A percentile compares a stretch with the other conserved stretches of the same genome.
Evolutionary conservation across 176 grass and related monocot species (phyloP).

Genomic region (Microstegium vimineum): DNA sequence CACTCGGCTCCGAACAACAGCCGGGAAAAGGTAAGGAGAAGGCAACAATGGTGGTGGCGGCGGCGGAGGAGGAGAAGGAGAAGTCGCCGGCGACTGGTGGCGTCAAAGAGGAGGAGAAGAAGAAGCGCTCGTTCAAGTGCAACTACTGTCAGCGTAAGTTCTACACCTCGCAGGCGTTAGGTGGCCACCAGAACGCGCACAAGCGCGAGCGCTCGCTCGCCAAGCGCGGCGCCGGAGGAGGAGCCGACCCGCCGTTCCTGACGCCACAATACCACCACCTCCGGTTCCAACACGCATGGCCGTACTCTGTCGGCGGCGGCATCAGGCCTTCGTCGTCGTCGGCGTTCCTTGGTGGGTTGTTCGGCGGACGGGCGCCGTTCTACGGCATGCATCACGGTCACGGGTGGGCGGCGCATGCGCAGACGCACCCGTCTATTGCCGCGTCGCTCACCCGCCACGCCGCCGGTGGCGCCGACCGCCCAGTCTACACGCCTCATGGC

Average conservation of each 20-base stretch:
- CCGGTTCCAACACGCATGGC: constrained; percentile 22
- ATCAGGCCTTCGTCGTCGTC: background rate
- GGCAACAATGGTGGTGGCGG: background rate
- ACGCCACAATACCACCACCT: constrained; percentile 30
- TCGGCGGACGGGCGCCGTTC: background rate
- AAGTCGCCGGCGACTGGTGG: background rate
- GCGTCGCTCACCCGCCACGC: background rate
- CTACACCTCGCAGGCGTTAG: constrained; percentile 86
- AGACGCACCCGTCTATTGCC: background rate
- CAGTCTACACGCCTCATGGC: background rate
- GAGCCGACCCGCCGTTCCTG: background rate
- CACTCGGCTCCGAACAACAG: too few relatives aligned
- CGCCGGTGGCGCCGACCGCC: background rate
- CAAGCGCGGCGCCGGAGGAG: constrained; percentile 41
- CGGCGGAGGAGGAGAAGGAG: background rate
- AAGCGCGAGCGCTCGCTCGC: constrained; percentile 71
- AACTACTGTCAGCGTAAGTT: constrained; percentile 89
- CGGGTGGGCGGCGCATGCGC: constrained; percentile 11
- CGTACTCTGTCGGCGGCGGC: background rate
- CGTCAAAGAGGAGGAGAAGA: too few relatives aligned
- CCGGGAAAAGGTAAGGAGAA: constrained; percentile 15
- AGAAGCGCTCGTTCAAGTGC: constrained; percentile 65
- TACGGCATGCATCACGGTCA: constrained; percentile 29
- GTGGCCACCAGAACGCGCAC: constrained; percentile 93
- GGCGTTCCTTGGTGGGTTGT: constrained; percentile 8